A percentile compares a stretch with the other conserved stretches of the same genome.
Conservation (phyloP, 2,329 filamentous ascomycete genomes). For the Pseudogymnoascus sp. region DNA sequence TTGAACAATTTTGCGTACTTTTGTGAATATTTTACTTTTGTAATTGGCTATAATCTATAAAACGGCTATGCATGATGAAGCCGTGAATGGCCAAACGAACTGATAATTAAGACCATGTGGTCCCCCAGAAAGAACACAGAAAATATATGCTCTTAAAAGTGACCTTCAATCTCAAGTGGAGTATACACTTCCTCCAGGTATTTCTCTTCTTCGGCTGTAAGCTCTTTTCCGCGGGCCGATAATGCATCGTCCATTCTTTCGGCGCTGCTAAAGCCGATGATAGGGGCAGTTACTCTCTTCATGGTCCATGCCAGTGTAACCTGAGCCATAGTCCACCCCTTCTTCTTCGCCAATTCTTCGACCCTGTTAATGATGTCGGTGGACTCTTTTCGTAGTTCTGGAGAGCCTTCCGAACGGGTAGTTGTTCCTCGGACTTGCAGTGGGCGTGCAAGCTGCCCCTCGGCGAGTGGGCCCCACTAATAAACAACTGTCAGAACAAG, state of each 20-base stretch:
- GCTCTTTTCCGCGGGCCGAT: conserved; percentile 29
- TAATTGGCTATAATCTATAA: not conserved
- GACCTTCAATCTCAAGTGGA: conserved; percentile 33
- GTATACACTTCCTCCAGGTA: conserved; percentile 47
- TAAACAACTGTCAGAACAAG: not conserved
- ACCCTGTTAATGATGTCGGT: conserved; percentile 44
- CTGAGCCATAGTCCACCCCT: conserved; percentile 48
- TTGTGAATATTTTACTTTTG: conserved; percentile 1
- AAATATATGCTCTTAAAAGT: conserved; percentile 16
- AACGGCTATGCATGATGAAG: not conserved
- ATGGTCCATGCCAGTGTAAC: conserved; percentile 49
- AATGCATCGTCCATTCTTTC: conserved; percentile 47
- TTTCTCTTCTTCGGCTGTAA: conserved; percentile 43
- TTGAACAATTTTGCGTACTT: not conserved
- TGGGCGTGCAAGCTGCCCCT: conserved; percentile 28
- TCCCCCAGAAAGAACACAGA: not conserved
- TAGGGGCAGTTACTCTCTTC: conserved; percentile 39
- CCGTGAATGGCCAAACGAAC: not conserved
- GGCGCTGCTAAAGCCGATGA: conserved; percentile 43
- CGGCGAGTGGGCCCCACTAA: conserved; percentile 29
- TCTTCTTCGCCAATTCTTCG: conserved; percentile 48
- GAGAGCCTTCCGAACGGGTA: conserved; percentile 15
- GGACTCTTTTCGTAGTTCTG: conserved; percentile 9
- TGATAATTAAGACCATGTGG: not conserved
- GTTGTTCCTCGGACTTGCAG: conserved; percentile 19